A percentile compares a stretch with the other conserved stretches of the same genome.
Conservation (phyloP, 169 alveolate genomes). For the Besnoitia besnoiti region DNA sequence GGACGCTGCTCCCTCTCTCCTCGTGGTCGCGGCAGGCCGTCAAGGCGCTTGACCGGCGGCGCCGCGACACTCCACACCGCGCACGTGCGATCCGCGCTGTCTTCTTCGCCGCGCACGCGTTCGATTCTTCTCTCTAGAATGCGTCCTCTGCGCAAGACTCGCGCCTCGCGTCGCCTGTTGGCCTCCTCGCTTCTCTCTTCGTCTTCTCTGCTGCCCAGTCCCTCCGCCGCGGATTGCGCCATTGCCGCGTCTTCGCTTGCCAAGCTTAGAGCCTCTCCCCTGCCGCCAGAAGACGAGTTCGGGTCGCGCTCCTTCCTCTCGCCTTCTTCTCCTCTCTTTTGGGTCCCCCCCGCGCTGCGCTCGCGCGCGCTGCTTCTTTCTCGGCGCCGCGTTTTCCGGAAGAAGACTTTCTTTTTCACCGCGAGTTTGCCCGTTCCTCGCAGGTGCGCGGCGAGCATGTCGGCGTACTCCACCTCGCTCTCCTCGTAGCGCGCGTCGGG, state of each 20-base stretch:
- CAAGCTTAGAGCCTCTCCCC: too few species aligned
- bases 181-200: background rate
- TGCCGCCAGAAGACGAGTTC: too few species aligned
- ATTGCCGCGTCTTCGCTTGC: background rate
- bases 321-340: background rate
- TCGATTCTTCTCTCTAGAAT: conserved; percentile 6
- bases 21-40: background rate
- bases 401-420: background rate
- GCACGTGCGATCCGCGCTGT: background rate
- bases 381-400: background rate
- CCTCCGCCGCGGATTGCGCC: background rate
- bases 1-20: background rate
- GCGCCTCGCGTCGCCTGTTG: background rate
- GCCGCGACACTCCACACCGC: background rate
- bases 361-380: too few species aligned
- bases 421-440: conserved; percentile 17
- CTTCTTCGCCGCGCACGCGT: background rate
- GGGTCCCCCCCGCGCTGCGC: background rate
- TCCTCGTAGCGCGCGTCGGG: conserved; percentile 49
- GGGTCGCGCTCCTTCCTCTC: background rate
- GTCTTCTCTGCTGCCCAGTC: background rate
- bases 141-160: background rate
- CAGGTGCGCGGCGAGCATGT: conserved; percentile 8
- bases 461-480: conserved; percentile 9
- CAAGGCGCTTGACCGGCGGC: conserved; percentile 16